Conservation (phyloP, 192 early-diverging fungal species). For the Backusella morwellensis region DNA sequence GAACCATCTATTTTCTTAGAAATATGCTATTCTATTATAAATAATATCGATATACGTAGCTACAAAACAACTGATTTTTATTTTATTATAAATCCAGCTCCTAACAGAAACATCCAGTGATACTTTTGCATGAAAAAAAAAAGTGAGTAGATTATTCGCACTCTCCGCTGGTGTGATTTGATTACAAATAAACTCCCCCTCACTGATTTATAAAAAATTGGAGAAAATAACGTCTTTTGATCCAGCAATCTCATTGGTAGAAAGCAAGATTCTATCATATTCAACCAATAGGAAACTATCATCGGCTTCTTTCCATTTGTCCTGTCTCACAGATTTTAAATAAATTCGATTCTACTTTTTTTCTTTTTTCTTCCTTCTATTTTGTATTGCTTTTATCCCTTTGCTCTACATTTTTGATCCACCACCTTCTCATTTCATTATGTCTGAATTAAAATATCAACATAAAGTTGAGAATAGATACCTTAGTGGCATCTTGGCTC, state of each 20-base stretch:
- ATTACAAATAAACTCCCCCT: neutral
- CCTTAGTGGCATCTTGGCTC: constrained; percentile 52
- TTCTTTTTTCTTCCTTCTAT: neutral
- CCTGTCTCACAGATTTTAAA: neutral
- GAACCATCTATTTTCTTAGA: neutral
- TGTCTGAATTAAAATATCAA: constrained; percentile 1
- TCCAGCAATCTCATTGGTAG: neutral
- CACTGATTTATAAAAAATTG: neutral
- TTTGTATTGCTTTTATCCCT: neutral
- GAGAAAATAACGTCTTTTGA: neutral
- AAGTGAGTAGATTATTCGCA: neutral
- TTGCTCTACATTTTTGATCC: neutral
- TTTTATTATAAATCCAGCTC: neutral
- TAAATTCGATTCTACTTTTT: neutral
- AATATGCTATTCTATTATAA: neutral
- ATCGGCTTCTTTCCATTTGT: neutral
- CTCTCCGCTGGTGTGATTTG: neutral
- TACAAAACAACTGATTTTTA: neutral
- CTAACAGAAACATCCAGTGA: neutral
- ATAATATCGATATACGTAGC: neutral
- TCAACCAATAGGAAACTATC: neutral
- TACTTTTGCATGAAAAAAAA: neutral
- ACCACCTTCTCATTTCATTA: neutral
- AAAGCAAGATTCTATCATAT: neutral
- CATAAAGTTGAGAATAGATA: constrained; percentile 14